Evolutionary conservation across 345 rosid genomes (phyloP), one percentile per base, ranked within the genome.

Genomic region (Euclidium syriacum): DNA sequence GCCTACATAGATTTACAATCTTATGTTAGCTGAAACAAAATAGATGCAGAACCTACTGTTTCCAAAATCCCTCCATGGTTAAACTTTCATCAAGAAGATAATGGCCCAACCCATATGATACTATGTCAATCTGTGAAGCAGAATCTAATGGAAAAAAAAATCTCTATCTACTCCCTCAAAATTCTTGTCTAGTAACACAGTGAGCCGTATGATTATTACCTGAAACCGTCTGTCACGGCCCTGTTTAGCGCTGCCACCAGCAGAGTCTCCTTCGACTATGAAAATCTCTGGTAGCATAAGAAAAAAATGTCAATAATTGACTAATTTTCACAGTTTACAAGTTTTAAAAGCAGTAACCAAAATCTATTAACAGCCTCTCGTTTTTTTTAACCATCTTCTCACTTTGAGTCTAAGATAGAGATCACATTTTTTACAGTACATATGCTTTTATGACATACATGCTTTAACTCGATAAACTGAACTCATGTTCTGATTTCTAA

Each of bases 191-290:
- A 42, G 23, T 22, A 47, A 35, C 54, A 18, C 39, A 19, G 29
- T 52, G 49, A 35, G 50, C 48, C 26, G 5, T 33, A 35, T 25
- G 26, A 10, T 24, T 39, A 2, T 33, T 30, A 90, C 99, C 87
- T 94, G 99, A 75, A 90, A 90, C 40, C 95, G 87, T 70, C 99
- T 83, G 79, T 94, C 97, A 56, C 97, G 97, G 27, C 99, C 99
- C 68, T 90, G 99, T 80, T 94, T 94, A 38, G 99, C 99, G 70
- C 99, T 94, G 64, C 97, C 97, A 40, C 99, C 99, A 39, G 97
- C 99, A 10, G 97, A 94, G 78, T 94, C 97, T 47, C 99, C 99
- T 78, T 94, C 99, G 40, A 94, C 99, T 57, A 94, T 94, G 73
- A 94, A 90, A 65, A 90, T 94, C 76, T 94, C 97, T 94, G 74